Conservation (phyloP, 306 rosid genomes). For the Lathyrus oleraceus region DNA sequence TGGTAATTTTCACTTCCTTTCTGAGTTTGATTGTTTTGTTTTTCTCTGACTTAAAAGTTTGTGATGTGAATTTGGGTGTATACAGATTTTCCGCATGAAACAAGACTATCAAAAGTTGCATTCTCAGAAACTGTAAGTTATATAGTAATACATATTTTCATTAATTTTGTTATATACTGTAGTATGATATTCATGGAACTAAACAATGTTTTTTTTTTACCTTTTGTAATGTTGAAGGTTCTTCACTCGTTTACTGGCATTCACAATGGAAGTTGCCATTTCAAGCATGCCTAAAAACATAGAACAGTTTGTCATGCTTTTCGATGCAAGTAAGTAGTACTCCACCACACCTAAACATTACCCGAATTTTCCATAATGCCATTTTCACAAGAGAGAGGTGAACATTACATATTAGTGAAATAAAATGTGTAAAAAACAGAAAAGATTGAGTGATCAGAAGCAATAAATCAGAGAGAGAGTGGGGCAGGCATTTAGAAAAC, state of each 20-base stretch:
- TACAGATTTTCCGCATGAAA: constrained; percentile 84
- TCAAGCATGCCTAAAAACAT: constrained; percentile 84
- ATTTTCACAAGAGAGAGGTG: neutral
- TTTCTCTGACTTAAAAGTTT: neutral
- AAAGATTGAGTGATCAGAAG: constrained; percentile 29
- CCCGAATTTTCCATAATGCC: constrained; percentile 22
- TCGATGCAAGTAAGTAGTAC: constrained; percentile 84
- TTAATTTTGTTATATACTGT: neutral
- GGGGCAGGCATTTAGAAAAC: constrained; percentile 30
- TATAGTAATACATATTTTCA: neutral
- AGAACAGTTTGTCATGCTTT: constrained; percentile 76
- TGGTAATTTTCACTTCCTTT: constrained; percentile 53
- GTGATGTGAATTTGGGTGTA: constrained; percentile 30
- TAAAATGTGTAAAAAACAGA: constrained; percentile 28
- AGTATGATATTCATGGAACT: neutral
- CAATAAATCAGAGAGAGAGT: constrained; percentile 22
- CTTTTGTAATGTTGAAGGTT: constrained; percentile 53
- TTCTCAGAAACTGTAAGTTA: constrained; percentile 88
- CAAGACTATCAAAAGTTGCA: constrained; percentile 91
- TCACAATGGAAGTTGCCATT: constrained; percentile 91
- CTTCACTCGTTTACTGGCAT: constrained; percentile 77
- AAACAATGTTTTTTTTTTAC: neutral
- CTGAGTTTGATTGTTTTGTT: neutral
- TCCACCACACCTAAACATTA: neutral
- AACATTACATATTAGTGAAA: constrained; percentile 15